Conservation (phyloP, 2,329 filamentous ascomycete genomes). For the Helminthosporium solani region DNA sequence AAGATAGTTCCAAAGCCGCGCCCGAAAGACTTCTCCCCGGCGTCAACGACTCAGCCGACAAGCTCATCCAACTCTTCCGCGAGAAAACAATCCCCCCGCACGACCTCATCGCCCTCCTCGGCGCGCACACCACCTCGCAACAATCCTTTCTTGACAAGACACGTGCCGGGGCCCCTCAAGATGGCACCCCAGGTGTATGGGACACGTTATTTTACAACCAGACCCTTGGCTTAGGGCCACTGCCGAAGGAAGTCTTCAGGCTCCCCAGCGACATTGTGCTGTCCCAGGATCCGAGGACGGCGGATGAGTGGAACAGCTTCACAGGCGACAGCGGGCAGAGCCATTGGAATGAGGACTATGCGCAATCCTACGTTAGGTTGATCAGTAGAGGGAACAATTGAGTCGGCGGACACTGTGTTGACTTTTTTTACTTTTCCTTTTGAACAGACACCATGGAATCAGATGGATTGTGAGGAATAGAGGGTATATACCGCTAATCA, state of each 20-base stretch:
- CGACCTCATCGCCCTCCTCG: conserved; percentile 32
- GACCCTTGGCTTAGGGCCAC: conserved; percentile 20
- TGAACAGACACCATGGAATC: no score
- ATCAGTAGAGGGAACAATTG: no score
- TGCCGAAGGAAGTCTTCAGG: conserved; percentile 29
- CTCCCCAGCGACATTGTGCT: conserved; percentile 35
- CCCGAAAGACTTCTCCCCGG: conserved; percentile 29
- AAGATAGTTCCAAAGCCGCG: conserved; percentile 24
- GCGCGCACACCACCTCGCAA: conserved; percentile 35
- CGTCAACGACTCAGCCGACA: conserved; percentile 25
- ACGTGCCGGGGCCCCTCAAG: conserved; percentile 26
- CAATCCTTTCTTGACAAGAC: conserved; percentile 28
- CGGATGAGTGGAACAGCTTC: conserved; percentile 28
- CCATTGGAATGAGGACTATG: conserved; percentile 38
- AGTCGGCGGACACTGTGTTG: no score
- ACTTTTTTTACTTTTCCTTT: no score
- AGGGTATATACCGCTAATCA: no score
- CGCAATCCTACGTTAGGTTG: conserved; percentile 53
- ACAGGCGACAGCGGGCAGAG: conserved; percentile 13
- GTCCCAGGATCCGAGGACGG: conserved; percentile 25
- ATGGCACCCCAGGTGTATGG: conserved; percentile 36
- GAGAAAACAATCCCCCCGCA: conserved; percentile 38
- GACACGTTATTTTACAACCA: conserved; percentile 36
- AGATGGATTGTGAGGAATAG: no score
- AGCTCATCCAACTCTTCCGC: conserved; percentile 33